Evolutionary conservation across 306 rosid genomes (phyloP), one percentile per base, ranked within the genome.

Genomic region (Quercus agrifolia): DNA sequence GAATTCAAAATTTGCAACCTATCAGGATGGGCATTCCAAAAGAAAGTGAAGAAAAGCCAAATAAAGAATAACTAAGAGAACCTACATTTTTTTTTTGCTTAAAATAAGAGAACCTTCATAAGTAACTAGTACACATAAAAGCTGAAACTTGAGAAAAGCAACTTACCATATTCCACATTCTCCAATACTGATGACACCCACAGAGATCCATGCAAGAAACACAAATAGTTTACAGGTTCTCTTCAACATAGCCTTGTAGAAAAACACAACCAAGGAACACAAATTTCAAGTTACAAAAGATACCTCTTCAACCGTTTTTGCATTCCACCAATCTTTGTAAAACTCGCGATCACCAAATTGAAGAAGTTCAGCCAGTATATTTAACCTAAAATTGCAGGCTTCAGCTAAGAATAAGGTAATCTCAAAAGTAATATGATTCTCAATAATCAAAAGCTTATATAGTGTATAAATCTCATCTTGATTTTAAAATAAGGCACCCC

Each of bases 261-360:
- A 79, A 62, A 8, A 82, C 62, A 70, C 30, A 71, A 71, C 51
- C 71, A 38, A 78, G 66, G 72, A 79, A 70, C n/a, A 77, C 18
- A 67, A 31, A 76, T 77, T 64, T 61, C 68, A 77, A 10, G 49
- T 72, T 70, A 83, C 61, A 76, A 52, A 82, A 81, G 51, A 62
- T 84, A 96, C 99, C 88, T 93, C 99, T 80, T 91, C 98, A 77
- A 93, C 91, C 59, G 93, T 96, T 88, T 89, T 87, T 74, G 98
- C 99, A 88, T 96, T 96, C 99, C 99, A 96, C 99, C 99, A 96
- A 80, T 91, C 99, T 81, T 90, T 89, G 87, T 96, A 96, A 80
- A 96, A 96, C 80, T 90, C 98, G 17, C 99, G 94, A 78, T 96
- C 99, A 83, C 99, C 99, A 91, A 96, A 96, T 14, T 87, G 85